Base-by-base conservation (phyloP, 169 alveolate genomes). In the Plasmodium ovale region DNA sequence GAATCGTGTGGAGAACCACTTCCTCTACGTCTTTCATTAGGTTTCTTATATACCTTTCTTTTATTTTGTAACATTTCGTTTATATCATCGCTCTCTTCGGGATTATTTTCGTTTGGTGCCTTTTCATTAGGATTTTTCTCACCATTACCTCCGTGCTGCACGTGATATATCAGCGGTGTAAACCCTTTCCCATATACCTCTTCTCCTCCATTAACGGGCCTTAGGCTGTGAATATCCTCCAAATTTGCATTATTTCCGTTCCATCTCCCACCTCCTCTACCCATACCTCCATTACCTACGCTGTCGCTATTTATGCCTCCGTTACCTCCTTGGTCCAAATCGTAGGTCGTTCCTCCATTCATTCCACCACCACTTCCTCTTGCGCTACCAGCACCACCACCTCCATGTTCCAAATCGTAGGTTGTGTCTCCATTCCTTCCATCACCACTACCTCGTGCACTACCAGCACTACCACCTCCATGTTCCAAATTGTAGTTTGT, bases 141-240 rank as follows among this genome's bases (percentile, higher is more conserved):
- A 19, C 14, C 33, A 12, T 39, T 27, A 19, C 14, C 47, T 56
- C 85, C 85, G 47, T 70, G 67, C 3, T 70, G 68, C 31, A 70
- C 85, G n/a, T 21, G 14, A 37, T 70, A 70, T 33, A 65, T 27
- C 21, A 65, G 16, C 16, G 73, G 73, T 25, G 14, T 70, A 23
- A 14, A 25, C 27, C 82, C 27, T 42, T 14, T 25, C 47, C 82
- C 16, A 33, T 54, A 7, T 23, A 25, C 14, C 4, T 25, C 47
- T 56, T 35, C 23, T 44, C 82, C 73, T 65, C 23, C 7, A 25
- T 65, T 65, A 25, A 65, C 73, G 19, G 73, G 73, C n/a, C 56
- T 21, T 37, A 65, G 35, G 7, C 54, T 54, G 19, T 25, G 73
- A 37, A 65, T 27, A 49, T 65, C n/a, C n/a, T n/a, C n/a, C n/a